These are phyloP conservation scores for Tricholoma hemisulphureum DNA, from an alignment of 768 basidiomycete species.

Conservation along the genomic window DNA sequence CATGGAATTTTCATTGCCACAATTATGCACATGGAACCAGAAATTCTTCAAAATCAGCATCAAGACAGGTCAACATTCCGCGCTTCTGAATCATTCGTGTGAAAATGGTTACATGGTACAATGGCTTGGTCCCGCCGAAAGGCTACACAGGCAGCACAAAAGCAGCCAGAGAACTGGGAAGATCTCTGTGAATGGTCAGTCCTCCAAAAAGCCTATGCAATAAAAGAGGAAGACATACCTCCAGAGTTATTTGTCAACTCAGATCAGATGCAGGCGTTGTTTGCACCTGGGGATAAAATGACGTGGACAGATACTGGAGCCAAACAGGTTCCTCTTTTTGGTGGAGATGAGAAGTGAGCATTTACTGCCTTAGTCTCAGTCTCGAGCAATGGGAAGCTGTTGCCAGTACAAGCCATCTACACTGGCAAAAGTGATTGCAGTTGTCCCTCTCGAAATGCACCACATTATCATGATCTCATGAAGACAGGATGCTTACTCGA, in stretches of 20 bases:
- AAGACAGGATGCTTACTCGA: not conserved
- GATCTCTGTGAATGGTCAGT: constrained; percentile 25
- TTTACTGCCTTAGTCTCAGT: constrained; percentile 34
- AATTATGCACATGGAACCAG: constrained; percentile 21
- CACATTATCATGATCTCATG: not conserved
- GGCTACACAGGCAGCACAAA: constrained; percentile 34
- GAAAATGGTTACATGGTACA: constrained; percentile 8
- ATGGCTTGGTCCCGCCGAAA: constrained; percentile 23
- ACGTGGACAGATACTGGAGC: constrained; percentile 25
- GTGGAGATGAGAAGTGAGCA: constrained; percentile 34
- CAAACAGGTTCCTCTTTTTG: constrained; percentile 32
- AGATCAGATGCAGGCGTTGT: constrained; percentile 34
- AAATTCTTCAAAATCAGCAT: constrained; percentile 23
- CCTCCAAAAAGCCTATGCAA: constrained; percentile 22
- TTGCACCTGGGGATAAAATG: constrained; percentile 23
- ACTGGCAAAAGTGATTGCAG: constrained; percentile 21
- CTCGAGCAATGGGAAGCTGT: constrained; percentile 22
- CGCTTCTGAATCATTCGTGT: constrained; percentile 24
- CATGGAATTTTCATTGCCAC: constrained; percentile 29
- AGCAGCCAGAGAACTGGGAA: constrained; percentile 30
- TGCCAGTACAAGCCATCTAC: constrained; percentile 37
- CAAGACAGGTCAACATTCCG: constrained; percentile 27
- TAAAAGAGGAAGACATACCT: constrained; percentile 32
- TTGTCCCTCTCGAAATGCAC: not conserved
- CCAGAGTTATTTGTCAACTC: constrained; percentile 29